Evolutionary conservation across 1,284 basidiomycete species (phyloP).

Genomic region (Caloboletus inedulis): DNA sequence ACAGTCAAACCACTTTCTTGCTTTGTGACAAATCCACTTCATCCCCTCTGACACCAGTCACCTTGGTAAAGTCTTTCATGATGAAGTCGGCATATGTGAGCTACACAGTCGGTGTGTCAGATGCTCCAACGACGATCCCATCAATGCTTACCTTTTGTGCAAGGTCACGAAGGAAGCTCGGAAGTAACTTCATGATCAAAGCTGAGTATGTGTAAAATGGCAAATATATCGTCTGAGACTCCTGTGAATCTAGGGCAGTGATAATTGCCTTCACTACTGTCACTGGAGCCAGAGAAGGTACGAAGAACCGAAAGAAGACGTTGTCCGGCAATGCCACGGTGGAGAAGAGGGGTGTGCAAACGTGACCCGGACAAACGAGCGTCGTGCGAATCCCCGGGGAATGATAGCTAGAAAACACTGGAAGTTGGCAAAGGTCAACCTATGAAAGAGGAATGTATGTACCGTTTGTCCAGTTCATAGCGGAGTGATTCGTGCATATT

Average conservation of each 20-base stretch:
- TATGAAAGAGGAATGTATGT: conserved; percentile 12
- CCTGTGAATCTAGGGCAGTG: conserved; percentile 70
- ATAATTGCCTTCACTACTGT: conserved; percentile 80
- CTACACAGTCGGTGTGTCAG: conserved; percentile 26
- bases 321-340: conserved; percentile 50
- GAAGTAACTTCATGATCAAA: conserved; percentile 54
- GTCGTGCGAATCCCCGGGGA: conserved; percentile 77
- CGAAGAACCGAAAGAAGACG: conserved; percentile 63
- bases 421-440: conserved; percentile 4
- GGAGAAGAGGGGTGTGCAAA: conserved; percentile 73
- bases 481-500: conserved; percentile 77
- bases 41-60: conserved; percentile 44
- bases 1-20: conserved; percentile 18
- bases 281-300: conserved; percentile 71
- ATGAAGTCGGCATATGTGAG: conserved; percentile 47
- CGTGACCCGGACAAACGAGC: conserved; percentile 73
- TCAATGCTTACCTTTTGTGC: conserved; percentile 59
- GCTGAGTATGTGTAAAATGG: conserved; percentile 71
- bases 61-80: conserved; percentile 47
- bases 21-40: conserved; percentile 28
- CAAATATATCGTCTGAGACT: conserved; percentile 66
- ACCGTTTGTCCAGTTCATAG: conserved; percentile 79
- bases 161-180: conserved; percentile 70
- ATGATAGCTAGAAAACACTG: conserved; percentile 51
- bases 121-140: neutral